phyloP scores from a whole-genome alignment of 2,329 filamentous ascomycete genomes.

The Scytalidium sp. region DNA sequence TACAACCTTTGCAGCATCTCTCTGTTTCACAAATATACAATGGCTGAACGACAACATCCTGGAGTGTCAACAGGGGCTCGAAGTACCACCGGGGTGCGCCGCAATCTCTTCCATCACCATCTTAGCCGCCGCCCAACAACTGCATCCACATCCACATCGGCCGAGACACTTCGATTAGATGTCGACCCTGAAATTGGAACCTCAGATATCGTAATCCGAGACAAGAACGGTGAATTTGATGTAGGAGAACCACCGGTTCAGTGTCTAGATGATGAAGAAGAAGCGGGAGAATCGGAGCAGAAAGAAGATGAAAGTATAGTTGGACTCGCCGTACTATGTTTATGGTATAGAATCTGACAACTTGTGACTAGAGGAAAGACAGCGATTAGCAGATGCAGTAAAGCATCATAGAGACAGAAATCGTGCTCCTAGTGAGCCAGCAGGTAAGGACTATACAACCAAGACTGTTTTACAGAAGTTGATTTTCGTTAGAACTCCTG shows the following conservation, averaged over 20 bases:
- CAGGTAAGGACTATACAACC: constrained; percentile 46
- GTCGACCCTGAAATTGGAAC: constrained; percentile 39
- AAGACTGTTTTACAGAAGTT: constrained; percentile 3
- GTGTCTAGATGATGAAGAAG: constrained; percentile 45
- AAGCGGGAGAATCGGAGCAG: constrained; percentile 52
- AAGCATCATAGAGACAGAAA: constrained; percentile 57
- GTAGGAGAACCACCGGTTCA: constrained; percentile 55
- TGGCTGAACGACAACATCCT: constrained; percentile 25
- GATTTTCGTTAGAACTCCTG: constrained; percentile 55
- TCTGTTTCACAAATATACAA: constrained; percentile 8
- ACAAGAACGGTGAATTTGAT: constrained; percentile 61
- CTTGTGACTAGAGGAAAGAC: constrained; percentile 48
- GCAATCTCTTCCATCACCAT: constrained; percentile 59
- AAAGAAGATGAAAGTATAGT: constrained; percentile 51
- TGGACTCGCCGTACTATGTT: constrained; percentile 42
- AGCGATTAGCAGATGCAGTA: constrained; percentile 58
- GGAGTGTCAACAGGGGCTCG: constrained; percentile 11
- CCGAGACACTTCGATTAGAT: constrained; percentile 48
- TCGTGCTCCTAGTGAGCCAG: constrained; percentile 57
- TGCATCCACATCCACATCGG: constrained; percentile 34
- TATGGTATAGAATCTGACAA: constrained; percentile 12
- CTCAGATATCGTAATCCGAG: constrained; percentile 59
- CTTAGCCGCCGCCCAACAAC: constrained; percentile 55
- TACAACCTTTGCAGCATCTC: constrained; percentile 1
- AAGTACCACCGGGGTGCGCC: constrained; percentile 34